phyloP scores from a whole-genome alignment of 768 basidiomycete species.

The Pseudohyphozyma bogoriensis region DNA sequence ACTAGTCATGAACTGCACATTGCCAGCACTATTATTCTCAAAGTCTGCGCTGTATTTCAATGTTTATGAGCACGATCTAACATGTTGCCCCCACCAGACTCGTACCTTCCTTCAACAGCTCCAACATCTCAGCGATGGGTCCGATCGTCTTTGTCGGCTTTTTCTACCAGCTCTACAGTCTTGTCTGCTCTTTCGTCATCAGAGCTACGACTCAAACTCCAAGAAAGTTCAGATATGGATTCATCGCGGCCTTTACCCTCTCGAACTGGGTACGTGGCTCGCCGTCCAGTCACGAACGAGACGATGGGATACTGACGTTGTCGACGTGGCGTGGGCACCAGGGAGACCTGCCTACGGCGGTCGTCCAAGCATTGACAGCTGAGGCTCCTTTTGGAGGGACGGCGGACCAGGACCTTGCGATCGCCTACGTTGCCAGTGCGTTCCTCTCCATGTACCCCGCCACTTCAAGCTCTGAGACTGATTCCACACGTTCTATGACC shows the following conservation, averaged over 20 bases:
- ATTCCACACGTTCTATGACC: too few species aligned
- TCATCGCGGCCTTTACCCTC: slow-evolving; percentile 60
- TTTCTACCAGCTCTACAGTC: slow-evolving; percentile 20
- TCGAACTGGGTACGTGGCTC: slow-evolving; percentile 45
- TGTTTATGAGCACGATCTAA: not conserved
- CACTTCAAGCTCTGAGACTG: not conserved
- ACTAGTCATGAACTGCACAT: slow-evolving; percentile 7
- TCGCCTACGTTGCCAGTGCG: slow-evolving; percentile 8
- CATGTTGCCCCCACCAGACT: not conserved
- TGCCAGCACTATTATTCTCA: slow-evolving; percentile 18
- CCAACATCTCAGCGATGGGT: slow-evolving; percentile 1
- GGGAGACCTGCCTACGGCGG: slow-evolving; percentile 45
- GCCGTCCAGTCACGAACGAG: too few species aligned
- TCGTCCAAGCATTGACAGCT: slow-evolving; percentile 55
- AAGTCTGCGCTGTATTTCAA: not conserved
- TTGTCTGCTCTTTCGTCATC: slow-evolving; percentile 40
- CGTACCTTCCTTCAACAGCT: slow-evolving; percentile 8
- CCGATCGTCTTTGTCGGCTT: slow-evolving; percentile 41
- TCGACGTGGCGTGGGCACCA: not conserved
- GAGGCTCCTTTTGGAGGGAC: slow-evolving; percentile 54
- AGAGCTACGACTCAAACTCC: slow-evolving; percentile 65
- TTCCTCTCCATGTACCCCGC: not conserved
- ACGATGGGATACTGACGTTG: not conserved
- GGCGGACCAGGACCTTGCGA: slow-evolving; percentile 50
- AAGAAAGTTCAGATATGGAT: slow-evolving; percentile 61